Percentiles rank a stretch among this genome's conserved stretches.
Conservation (phyloP, 2,329 filamentous ascomycete species). For the Malbranchea cinnamomea region DNA sequence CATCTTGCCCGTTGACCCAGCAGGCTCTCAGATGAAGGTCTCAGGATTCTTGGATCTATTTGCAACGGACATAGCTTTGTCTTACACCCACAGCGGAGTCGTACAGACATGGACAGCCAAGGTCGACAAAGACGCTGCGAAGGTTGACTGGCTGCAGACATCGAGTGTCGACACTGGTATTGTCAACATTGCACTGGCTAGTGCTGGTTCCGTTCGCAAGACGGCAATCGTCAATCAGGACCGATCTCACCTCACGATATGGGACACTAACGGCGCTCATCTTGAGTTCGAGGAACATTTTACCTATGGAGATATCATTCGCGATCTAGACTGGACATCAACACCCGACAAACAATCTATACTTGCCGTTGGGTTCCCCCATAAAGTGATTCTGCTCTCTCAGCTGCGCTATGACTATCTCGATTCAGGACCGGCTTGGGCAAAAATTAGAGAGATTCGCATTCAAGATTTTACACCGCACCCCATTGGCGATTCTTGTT, state of each 20-base stretch:
- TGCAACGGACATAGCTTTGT: conserved; percentile 70
- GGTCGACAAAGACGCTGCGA: conserved; percentile 43
- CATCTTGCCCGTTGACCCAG: conserved; percentile 72
- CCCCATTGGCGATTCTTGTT: conserved; percentile 83
- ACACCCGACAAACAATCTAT: conserved; percentile 82
- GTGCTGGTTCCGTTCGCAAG: conserved; percentile 75
- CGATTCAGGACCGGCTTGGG: conserved; percentile 80
- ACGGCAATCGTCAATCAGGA: conserved; percentile 64
- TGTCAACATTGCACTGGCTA: conserved; percentile 57
- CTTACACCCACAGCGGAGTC: conserved; percentile 60
- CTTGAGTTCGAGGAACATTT: conserved; percentile 71
- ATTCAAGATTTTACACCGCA: conserved; percentile 73
- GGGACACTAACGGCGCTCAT: conserved; percentile 70
- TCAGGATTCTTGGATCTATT: conserved; percentile 77
- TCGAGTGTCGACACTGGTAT: conserved; percentile 70
- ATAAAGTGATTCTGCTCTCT: conserved; percentile 64
- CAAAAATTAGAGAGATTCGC: conserved; percentile 64
- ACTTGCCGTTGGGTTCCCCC: conserved; percentile 82
- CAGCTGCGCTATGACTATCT: conserved; percentile 88
- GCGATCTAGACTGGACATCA: conserved; percentile 86
- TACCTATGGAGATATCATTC: conserved; percentile 56
- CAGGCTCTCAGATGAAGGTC: conserved; percentile 53
- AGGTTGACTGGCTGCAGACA: conserved; percentile 68
- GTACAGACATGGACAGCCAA: conserved; percentile 77
- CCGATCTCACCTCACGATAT: conserved; percentile 68